phyloP scores from a whole-genome alignment of 2,329 filamentous ascomycete species.

The Anthostomella pinea region DNA sequence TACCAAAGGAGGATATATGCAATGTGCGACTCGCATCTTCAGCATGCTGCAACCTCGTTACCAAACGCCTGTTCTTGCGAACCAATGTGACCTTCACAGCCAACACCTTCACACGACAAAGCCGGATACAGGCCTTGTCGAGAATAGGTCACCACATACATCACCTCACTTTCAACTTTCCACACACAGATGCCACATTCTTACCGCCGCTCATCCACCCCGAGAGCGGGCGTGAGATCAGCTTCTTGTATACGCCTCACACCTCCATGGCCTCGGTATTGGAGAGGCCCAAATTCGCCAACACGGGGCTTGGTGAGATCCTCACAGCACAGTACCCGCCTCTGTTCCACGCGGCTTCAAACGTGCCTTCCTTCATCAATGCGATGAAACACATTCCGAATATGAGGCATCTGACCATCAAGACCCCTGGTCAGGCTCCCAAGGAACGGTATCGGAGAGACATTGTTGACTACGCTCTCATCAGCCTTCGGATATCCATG shows the following conservation, averaged over 20 bases:
- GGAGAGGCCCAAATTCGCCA: conserved; percentile 74
- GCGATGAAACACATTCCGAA: conserved; percentile 67
- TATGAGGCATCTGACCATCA: conserved; percentile 71
- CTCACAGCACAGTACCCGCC: conserved; percentile 85
- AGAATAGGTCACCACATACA: conserved; percentile 77
- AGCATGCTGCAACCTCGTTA: conserved; percentile 68
- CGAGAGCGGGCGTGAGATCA: conserved; percentile 70
- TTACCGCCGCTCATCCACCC: conserved; percentile 82
- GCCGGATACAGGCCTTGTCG: conserved; percentile 69
- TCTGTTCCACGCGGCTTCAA: conserved; percentile 84
- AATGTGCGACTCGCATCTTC: conserved; percentile 65
- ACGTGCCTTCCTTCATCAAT: conserved; percentile 78
- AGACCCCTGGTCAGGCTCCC: conserved; percentile 69
- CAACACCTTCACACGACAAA: conserved; percentile 71
- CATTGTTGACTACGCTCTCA: conserved; percentile 83
- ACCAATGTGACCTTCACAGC: conserved; percentile 69
- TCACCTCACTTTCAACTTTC: conserved; percentile 72
- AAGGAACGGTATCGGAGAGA: conserved; percentile 70
- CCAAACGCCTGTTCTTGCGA: conserved; percentile 66
- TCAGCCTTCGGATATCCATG: conserved; percentile 79
- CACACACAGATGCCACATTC: conserved; percentile 75
- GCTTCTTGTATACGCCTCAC: conserved; percentile 79
- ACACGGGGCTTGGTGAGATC: conserved; percentile 73
- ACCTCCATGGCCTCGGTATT: conserved; percentile 60
- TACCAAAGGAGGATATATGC: conserved; percentile 52